These are phyloP conservation scores for Hyphopichia pseudoburtonii DNA, from an alignment of 1,139 yeast species.

Conservation along the genomic window DNA sequence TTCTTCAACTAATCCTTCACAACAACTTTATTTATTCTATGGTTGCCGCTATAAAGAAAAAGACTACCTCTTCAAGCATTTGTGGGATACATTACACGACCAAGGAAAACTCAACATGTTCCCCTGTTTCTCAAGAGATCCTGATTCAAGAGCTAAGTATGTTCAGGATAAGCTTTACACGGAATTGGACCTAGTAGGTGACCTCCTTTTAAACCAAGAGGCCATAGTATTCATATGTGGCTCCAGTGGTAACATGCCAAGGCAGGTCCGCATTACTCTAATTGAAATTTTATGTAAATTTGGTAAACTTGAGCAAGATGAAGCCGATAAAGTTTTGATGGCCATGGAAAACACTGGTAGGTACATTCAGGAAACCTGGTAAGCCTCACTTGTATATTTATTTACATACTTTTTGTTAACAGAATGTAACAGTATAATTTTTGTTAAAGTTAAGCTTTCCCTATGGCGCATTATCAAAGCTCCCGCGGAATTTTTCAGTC, in stretches of 20 bases:
- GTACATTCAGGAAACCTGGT: slow-evolving; percentile 2
- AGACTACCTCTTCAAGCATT: slow-evolving; percentile 65
- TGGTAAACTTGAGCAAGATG: slow-evolving; percentile 36
- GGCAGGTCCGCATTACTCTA: slow-evolving; percentile 78
- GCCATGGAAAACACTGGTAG: slow-evolving; percentile 57
- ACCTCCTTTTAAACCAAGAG: slow-evolving; percentile 50
- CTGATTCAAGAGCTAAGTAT: slow-evolving; percentile 44
- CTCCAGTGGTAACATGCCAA: slow-evolving; percentile 93
- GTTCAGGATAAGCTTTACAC: slow-evolving; percentile 72
- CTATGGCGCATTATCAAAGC: too few species aligned
- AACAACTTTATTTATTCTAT: slow-evolving; percentile 54
- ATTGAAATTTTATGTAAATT: slow-evolving; percentile 54
- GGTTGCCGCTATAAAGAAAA: slow-evolving; percentile 72
- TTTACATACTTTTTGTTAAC: neutral
- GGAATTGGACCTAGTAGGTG: slow-evolving; percentile 46
- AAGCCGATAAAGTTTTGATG: slow-evolving; percentile 52
- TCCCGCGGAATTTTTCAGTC: too few species aligned
- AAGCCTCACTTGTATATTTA: neutral
- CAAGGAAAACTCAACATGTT: slow-evolving; percentile 39
- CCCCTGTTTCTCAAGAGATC: slow-evolving; percentile 66
- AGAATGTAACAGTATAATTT: too few species aligned
- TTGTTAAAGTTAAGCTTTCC: too few species aligned
- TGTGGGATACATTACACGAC: slow-evolving; percentile 44
- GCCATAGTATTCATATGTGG: slow-evolving; percentile 84
- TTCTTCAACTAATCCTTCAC: slow-evolving; percentile 9